Conservation (phyloP, 352 stramenopile genomes). For the Phytophthora parvispora region DNA sequence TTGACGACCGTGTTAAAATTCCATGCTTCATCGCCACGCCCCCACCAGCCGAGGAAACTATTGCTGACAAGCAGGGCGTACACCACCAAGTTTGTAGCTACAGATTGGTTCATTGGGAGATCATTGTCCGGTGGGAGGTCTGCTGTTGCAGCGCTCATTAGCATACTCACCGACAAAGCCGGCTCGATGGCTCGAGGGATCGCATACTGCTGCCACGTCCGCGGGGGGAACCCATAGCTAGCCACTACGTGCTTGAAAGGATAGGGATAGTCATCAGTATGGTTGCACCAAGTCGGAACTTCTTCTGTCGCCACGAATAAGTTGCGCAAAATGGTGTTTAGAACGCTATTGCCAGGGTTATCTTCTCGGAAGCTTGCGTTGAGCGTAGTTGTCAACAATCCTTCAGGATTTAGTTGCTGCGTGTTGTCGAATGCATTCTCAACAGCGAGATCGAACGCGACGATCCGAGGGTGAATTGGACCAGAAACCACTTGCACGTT, state of each 20-base stretch:
- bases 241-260: slow-evolving; percentile 3
- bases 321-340: slow-evolving; percentile 1
- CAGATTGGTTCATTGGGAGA: background rate
- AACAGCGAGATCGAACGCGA: slow-evolving; percentile 6
- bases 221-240: slow-evolving; percentile 4
- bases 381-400: background rate
- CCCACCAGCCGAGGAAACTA: slow-evolving; percentile 8
- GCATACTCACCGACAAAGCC: background rate
- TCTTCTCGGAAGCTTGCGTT: background rate
- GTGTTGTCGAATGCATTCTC: background rate
- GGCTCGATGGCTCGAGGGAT: background rate
- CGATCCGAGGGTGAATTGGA: slow-evolving; percentile 2
- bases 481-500: slow-evolving; percentile 17
- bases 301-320: background rate
- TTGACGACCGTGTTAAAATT: background rate
- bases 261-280: background rate
- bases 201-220: background rate
- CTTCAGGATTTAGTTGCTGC: background rate
- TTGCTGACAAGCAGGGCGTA: background rate
- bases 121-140: background rate
- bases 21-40: background rate
- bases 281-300: slow-evolving; percentile 3
- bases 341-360: background rate
- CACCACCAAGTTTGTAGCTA: background rate
- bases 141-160: background rate